A percentile compares a stretch with the other conserved stretches of the same genome.
These are phyloP conservation scores for Ustilago vetiveriae DNA, from an alignment of 1,284 basidiomycete genomes.

Conservation along the genomic window DNA sequence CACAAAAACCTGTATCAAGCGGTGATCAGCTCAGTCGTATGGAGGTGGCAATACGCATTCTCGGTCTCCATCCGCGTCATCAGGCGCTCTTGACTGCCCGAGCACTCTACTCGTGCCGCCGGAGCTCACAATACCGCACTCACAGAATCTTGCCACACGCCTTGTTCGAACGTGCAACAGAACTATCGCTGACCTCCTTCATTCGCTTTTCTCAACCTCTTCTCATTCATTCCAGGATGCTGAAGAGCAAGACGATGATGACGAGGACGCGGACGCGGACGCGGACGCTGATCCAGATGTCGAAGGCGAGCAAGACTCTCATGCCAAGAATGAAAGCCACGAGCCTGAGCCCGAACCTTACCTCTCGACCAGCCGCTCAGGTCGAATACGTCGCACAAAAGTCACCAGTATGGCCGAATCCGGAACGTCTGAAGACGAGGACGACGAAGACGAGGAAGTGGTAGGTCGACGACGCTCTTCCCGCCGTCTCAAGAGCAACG, in stretches of 20 bases:
- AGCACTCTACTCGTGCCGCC: neutral
- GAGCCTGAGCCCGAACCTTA: conserved; percentile 22
- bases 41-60: neutral
- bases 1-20: no score
- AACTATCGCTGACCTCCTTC: conserved; percentile 10
- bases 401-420: conserved; percentile 35
- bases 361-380: conserved; percentile 39
- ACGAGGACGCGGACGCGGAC: conserved; percentile 42
- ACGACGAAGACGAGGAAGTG: conserved; percentile 32
- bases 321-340: conserved; percentile 15
- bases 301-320: conserved; percentile 20
- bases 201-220: neutral
- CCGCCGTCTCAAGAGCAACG: conserved; percentile 19
- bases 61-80: neutral
- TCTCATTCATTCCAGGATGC: conserved; percentile 11
- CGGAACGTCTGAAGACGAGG: conserved; percentile 25
- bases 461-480: conserved; percentile 23
- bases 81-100: neutral
- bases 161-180: neutral
- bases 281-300: conserved; percentile 33
- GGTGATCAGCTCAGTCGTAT: no score
- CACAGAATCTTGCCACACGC: conserved; percentile 1
- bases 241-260: conserved; percentile 33
- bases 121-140: conserved; percentile 10
- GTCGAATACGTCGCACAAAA: conserved; percentile 22